Evolutionary conservation across 345 rosid genomes (phyloP).

Genomic region (Eucalyptus viminalis): DNA sequence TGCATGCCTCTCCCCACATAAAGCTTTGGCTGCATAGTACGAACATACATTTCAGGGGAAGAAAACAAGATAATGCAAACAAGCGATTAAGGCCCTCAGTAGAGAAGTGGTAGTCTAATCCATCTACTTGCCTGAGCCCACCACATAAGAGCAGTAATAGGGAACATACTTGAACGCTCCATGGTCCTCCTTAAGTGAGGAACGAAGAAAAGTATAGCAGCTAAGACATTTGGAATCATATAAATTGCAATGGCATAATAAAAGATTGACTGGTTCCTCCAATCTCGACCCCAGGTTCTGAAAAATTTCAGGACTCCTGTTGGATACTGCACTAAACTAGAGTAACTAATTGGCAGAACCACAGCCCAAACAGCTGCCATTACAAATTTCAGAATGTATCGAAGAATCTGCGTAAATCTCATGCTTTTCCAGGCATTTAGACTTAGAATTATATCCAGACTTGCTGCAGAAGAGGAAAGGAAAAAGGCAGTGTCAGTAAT

Average conservation of each 20-base stretch:
- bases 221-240: constrained; percentile 66
- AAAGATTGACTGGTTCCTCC: constrained; percentile 57
- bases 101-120: too few species aligned
- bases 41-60: too few species aligned
- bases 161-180: constrained; percentile 68
- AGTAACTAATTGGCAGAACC: constrained; percentile 68
- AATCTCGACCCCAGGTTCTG: constrained; percentile 51
- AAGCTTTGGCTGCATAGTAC: too few species aligned
- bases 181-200: constrained; percentile 68
- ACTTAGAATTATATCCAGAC: constrained; percentile 74
- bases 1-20: too few species aligned
- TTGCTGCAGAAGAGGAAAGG: constrained; percentile 29
- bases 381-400: constrained; percentile 64
- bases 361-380: constrained; percentile 87
- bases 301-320: constrained; percentile 72
- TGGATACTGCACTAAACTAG: constrained; percentile 67
- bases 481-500: not conserved
- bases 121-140: too few species aligned
- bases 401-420: constrained; percentile 62
- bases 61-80: too few species aligned
- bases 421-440: constrained; percentile 87
- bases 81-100: too few species aligned
- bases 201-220: constrained; percentile 53
- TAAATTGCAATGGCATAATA: constrained; percentile 73
- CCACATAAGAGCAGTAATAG: too few species aligned